These are phyloP conservation scores for Strobilomyces dryophilus DNA, from an alignment of 768 basidiomycete genomes.

Conservation along the genomic window DNA sequence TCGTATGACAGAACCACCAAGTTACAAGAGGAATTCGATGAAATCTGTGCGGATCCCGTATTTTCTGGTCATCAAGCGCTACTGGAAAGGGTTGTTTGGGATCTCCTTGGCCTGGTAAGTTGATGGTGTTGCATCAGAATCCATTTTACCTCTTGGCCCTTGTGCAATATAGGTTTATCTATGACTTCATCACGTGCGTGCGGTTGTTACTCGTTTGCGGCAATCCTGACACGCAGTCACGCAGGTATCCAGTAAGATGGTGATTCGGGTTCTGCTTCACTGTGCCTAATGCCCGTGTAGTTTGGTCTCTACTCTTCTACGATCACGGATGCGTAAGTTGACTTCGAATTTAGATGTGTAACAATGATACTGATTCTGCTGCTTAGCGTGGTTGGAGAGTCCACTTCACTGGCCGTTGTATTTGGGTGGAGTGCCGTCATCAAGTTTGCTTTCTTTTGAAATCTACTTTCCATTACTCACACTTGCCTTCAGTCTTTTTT, in stretches of 20 bases:
- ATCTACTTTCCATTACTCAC: conserved; percentile 2
- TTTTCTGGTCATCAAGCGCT: conserved; percentile 68
- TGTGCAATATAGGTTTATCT: conserved; percentile 52
- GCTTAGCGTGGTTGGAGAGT: conserved; percentile 54
- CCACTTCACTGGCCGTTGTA: conserved; percentile 49
- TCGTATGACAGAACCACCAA: conserved; percentile 74
- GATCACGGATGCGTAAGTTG: conserved; percentile 57
- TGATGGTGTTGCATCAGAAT: not conserved
- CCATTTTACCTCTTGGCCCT: not conserved
- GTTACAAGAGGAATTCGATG: conserved; percentile 78
- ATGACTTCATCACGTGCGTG: conserved; percentile 75
- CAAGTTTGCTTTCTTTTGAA: conserved; percentile 46
- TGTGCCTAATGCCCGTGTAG: conserved; percentile 29
- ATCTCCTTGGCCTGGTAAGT: conserved; percentile 71
- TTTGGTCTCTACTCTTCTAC: conserved; percentile 82
- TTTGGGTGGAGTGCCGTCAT: conserved; percentile 87
- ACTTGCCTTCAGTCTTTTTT: conserved; percentile 44
- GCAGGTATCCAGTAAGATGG: conserved; percentile 59
- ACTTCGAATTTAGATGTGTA: not conserved
- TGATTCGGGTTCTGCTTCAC: not conserved
- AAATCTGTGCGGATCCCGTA: conserved; percentile 72
- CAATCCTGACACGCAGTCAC: not conserved
- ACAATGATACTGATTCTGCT: not conserved
- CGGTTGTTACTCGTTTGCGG: not conserved
- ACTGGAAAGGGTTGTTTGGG: conserved; percentile 71